phyloP scores from a whole-genome alignment of 2,329 filamentous ascomycete genomes.

The Zymoseptoria passerinii region DNA sequence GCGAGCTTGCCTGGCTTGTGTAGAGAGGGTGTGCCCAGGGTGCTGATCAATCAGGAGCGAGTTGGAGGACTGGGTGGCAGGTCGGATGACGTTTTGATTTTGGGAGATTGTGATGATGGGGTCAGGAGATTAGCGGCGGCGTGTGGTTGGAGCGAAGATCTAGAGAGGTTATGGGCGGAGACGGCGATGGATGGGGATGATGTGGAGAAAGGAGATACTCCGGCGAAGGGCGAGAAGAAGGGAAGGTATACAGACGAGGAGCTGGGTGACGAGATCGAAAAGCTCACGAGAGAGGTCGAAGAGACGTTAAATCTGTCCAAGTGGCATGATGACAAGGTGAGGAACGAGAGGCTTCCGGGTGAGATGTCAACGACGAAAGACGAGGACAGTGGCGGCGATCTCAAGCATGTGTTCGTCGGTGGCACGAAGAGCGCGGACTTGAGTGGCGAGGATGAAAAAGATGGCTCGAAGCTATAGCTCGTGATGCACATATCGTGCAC shows the following conservation, averaged over 20 bases:
- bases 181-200: slow-evolving; percentile 53
- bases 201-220: slow-evolving; percentile 12
- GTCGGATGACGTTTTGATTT: slow-evolving; percentile 72
- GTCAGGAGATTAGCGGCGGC: slow-evolving; percentile 69
- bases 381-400: slow-evolving; percentile 1
- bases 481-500: neutral
- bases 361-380: neutral
- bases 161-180: slow-evolving; percentile 65
- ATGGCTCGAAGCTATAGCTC: slow-evolving; percentile 3
- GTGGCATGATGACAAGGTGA: slow-evolving; percentile 35
- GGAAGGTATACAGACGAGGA: slow-evolving; percentile 45
- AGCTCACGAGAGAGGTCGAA: slow-evolving; percentile 51
- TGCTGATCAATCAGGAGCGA: slow-evolving; percentile 79
- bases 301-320: slow-evolving; percentile 44
- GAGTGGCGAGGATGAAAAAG: slow-evolving; percentile 3
- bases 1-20: slow-evolving; percentile 65
- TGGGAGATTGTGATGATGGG: slow-evolving; percentile 77
- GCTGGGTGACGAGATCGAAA: slow-evolving; percentile 50
- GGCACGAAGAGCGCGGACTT: slow-evolving; percentile 3
- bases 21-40: slow-evolving; percentile 55
- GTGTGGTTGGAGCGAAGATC: slow-evolving; percentile 76
- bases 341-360: slow-evolving; percentile 12
- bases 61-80: slow-evolving; percentile 72
- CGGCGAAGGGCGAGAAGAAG: slow-evolving; percentile 21
- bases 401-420: slow-evolving; percentile 11